Evolutionary conservation across 805 yeast species (phyloP).

Genomic region (Torulaspora indica): DNA sequence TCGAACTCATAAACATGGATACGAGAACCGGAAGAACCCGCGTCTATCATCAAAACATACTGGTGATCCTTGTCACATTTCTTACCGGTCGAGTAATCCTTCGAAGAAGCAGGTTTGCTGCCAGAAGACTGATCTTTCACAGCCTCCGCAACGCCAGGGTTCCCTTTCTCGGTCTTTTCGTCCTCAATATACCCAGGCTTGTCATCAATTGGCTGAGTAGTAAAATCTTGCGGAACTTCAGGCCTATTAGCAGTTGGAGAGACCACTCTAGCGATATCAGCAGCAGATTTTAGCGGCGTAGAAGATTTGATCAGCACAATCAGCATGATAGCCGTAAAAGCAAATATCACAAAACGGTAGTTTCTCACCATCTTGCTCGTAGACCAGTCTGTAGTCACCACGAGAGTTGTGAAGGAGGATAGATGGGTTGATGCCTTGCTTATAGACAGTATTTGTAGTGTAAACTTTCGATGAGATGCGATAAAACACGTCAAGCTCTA

Average conservation of each 20-base stretch:
- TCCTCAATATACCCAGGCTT: conserved; percentile 29
- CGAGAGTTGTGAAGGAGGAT: neutral
- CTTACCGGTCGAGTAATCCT: conserved; percentile 12
- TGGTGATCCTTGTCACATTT: conserved; percentile 46
- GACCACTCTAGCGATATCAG: conserved; percentile 19
- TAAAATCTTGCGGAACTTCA: conserved; percentile 18
- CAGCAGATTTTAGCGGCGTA: conserved; percentile 22
- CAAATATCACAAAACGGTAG: conserved; percentile 49
- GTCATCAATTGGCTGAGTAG: conserved; percentile 20
- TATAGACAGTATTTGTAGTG: neutral
- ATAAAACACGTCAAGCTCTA: neutral
- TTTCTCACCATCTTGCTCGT: conserved; percentile 30
- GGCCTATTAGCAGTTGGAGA: conserved; percentile 18
- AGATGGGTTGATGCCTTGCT: neutral
- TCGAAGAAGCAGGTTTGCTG: neutral
- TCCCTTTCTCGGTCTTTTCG: conserved; percentile 17
- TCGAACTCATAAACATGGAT: conserved; percentile 91
- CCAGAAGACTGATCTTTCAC: conserved; percentile 18
- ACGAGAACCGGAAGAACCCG: conserved; percentile 96
- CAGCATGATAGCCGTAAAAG: conserved; percentile 47
- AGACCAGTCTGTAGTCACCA: neutral
- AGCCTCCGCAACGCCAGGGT: conserved; percentile 28
- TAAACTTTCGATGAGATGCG: neutral
- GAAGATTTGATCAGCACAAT: conserved; percentile 48
- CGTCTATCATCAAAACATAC: conserved; percentile 92